phyloP scores from a whole-genome alignment of 2,329 filamentous ascomycete genomes.

The Hypoxylon sp. region DNA sequence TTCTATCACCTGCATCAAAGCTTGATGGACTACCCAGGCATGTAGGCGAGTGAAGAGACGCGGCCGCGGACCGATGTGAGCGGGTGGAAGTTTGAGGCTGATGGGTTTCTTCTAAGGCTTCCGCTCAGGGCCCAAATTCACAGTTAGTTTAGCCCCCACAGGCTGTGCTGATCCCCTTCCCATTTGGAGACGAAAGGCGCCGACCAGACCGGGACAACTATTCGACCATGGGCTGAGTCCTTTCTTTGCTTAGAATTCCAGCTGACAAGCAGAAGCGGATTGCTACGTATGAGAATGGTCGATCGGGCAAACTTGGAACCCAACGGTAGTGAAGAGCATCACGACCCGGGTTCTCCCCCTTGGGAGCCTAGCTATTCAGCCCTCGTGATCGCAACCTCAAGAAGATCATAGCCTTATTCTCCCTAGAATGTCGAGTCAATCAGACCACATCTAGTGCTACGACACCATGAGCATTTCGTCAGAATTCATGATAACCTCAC shows the following conservation, averaged over 20 bases:
- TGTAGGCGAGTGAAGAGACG: not conserved
- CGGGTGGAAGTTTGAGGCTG: conserved; percentile 32
- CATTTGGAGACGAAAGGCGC: conserved; percentile 35
- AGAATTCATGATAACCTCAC: conserved; percentile 11
- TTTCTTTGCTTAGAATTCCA: conserved; percentile 21
- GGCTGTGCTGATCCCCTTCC: conserved; percentile 44
- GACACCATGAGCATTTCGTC: conserved; percentile 18
- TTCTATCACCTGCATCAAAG: conserved; percentile 8
- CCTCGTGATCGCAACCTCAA: conserved; percentile 43
- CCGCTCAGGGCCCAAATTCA: conserved; percentile 36
- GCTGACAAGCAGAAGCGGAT: conserved; percentile 27
- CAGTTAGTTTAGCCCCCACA: conserved; percentile 29
- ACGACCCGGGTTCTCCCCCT: conserved; percentile 33
- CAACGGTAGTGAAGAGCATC: conserved; percentile 30
- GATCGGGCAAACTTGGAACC: conserved; percentile 40
- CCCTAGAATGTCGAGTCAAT: conserved; percentile 27
- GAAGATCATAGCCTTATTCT: conserved; percentile 44
- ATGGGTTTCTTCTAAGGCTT: conserved; percentile 21
- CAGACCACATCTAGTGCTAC: conserved; percentile 26
- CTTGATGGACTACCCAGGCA: not conserved
- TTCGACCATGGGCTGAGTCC: conserved; percentile 39
- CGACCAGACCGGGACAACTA: conserved; percentile 30
- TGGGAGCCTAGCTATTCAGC: conserved; percentile 37
- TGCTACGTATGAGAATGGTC: conserved; percentile 29
- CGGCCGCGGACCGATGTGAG: conserved; percentile 1